A percentile compares a stretch with the other conserved stretches of the same genome.
phyloP scores from a whole-genome alignment of 2,329 filamentous ascomycete species.

The Dactylonectria estremocensis region DNA sequence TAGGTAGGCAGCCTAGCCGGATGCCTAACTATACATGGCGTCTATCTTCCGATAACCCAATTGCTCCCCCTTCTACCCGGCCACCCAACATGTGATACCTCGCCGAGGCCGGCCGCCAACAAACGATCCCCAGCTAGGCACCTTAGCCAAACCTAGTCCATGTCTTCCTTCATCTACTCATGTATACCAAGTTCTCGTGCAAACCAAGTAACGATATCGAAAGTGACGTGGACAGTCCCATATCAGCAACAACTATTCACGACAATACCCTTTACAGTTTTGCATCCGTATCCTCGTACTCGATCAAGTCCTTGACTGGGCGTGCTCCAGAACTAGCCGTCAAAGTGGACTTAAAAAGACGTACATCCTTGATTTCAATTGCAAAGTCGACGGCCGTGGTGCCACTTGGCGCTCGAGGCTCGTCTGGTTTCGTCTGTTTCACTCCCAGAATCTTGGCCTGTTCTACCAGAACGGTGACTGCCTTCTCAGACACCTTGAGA shows the following conservation, averaged over 20 bases:
- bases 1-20: slow-evolving; percentile 2
- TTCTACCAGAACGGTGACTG: slow-evolving; percentile 17
- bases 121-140: slow-evolving; percentile 7
- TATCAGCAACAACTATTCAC: background rate
- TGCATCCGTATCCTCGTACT: slow-evolving; percentile 88
- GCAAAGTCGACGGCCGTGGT: slow-evolving; percentile 59
- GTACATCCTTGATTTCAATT: slow-evolving; percentile 81
- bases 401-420: slow-evolving; percentile 58
- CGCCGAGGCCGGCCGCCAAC: slow-evolving; percentile 16
- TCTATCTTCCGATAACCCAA: slow-evolving; percentile 9
- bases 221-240: slow-evolving; percentile 19
- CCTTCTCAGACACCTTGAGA: slow-evolving; percentile 23
- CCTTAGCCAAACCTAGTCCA: slow-evolving; percentile 4
- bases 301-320: slow-evolving; percentile 81
- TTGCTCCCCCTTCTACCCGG: slow-evolving; percentile 21
- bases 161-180: slow-evolving; percentile 25
- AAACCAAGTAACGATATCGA: slow-evolving; percentile 13
- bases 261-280: slow-evolving; percentile 73
- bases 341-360: slow-evolving; percentile 84
- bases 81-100: slow-evolving; percentile 30
- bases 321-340: slow-evolving; percentile 80
- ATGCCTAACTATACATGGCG: slow-evolving; percentile 11
- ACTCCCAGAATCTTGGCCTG: slow-evolving; percentile 21
- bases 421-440: slow-evolving; percentile 15
- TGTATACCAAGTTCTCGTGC: slow-evolving; percentile 24